Conservation (phyloP, 495 filamentous ascomycete genomes). For the Lepidopterella palustris region DNA sequence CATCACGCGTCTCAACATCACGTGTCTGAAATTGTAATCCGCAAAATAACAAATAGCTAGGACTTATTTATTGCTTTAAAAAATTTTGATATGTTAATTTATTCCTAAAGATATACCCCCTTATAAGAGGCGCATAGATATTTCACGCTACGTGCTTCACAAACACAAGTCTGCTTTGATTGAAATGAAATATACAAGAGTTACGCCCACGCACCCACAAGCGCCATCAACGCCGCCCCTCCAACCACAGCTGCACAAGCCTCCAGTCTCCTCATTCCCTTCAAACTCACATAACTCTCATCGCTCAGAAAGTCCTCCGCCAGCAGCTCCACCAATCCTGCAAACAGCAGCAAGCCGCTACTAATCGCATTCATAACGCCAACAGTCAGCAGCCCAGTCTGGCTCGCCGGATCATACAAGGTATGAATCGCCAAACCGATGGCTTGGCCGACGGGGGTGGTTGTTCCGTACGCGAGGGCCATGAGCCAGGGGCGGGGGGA, state of each 20-base stretch:
- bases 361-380: conserved; percentile 90
- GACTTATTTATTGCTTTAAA: too few relatives aligned
- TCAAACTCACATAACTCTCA: conserved; percentile 70
- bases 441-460: conserved; percentile 85
- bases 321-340: conserved; percentile 82
- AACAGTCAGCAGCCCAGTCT: conserved; percentile 80
- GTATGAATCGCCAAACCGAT: conserved; percentile 76
- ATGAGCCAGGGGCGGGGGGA: conserved; percentile 80
- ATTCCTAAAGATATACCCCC: too few relatives aligned
- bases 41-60: too few relatives aligned
- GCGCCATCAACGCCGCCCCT: conserved; percentile 75
- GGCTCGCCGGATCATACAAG: conserved; percentile 75
- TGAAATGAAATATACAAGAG: neutral
- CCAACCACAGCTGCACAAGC: conserved; percentile 71
- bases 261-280: conserved; percentile 61
- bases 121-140: too few relatives aligned
- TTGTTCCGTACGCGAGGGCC: conserved; percentile 84
- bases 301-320: conserved; percentile 92
- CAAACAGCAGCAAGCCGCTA: conserved; percentile 80
- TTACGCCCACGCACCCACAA: conserved; percentile 84
- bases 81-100: too few relatives aligned
- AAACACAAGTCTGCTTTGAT: too few relatives aligned
- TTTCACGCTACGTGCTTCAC: too few relatives aligned
- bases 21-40: too few relatives aligned
- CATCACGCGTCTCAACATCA: too few relatives aligned